Percentiles rank a stretch among this genome's conserved stretches.
phyloP scores from a whole-genome alignment of 805 yeast genomes.

The Wickerhamomyces silvicola region DNA sequence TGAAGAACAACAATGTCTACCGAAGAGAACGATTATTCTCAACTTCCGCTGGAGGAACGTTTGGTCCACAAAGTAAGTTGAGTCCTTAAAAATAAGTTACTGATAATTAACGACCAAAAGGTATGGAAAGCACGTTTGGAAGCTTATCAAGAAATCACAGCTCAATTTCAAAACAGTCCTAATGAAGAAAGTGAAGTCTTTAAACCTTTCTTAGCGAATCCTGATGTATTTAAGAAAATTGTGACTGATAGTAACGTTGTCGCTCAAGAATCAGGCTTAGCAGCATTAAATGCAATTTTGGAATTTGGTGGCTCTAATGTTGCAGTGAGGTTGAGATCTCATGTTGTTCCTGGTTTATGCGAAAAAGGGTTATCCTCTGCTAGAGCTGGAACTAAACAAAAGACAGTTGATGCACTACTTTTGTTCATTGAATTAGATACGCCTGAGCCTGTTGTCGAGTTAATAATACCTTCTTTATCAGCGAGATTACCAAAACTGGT shows the following conservation, averaged over 20 bases:
- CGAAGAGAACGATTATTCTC: constrained; percentile 55
- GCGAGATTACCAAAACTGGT: constrained; percentile 75
- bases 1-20: no score
- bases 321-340: constrained; percentile 33
- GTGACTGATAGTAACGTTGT: constrained; percentile 81
- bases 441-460: constrained; percentile 62
- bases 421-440: constrained; percentile 59
- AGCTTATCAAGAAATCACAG: constrained; percentile 67
- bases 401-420: constrained; percentile 56
- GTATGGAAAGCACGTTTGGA: constrained; percentile 79
- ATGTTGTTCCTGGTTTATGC: constrained; percentile 46
- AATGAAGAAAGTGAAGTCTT: constrained; percentile 53
- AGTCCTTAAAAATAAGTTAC: constrained; percentile 1
- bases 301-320: constrained; percentile 47
- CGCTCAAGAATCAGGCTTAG: constrained; percentile 80
- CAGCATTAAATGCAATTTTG: constrained; percentile 46
- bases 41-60: constrained; percentile 61
- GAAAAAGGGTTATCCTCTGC: constrained; percentile 80
- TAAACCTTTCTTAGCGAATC: constrained; percentile 40
- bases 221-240: constrained; percentile 50
- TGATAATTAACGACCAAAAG: constrained; percentile 9
- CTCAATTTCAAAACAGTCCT: constrained; percentile 45
- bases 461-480: constrained; percentile 51
- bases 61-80: constrained; percentile 51
- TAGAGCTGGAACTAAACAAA: constrained; percentile 66